phyloP scores from a whole-genome alignment of 352 stramenopile genomes.

The Pythium myriotylum region DNA sequence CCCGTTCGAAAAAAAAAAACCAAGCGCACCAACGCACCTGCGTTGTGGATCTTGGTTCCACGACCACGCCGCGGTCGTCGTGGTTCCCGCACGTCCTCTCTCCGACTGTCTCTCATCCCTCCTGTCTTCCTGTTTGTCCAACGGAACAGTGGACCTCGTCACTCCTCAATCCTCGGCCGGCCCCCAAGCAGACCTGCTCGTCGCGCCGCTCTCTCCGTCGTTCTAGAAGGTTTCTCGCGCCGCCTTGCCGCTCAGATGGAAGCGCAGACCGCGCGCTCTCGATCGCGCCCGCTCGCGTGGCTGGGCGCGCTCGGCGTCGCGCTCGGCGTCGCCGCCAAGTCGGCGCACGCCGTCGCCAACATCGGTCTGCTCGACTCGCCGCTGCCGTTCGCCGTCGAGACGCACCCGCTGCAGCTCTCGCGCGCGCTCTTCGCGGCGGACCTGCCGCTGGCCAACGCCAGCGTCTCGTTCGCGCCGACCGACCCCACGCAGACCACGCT shows the following conservation, averaged over 20 bases:
- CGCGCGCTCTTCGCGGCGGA: slow-evolving; percentile 51
- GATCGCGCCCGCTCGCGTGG: slow-evolving; percentile 7
- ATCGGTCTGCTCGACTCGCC: slow-evolving; percentile 15
- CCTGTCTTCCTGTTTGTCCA: not conserved
- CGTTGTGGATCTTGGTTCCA: not conserved
- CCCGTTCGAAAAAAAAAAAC: not conserved
- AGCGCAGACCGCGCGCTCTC: slow-evolving; percentile 2
- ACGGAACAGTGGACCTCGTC: not conserved
- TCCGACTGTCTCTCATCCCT: not conserved
- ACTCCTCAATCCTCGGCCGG: not conserved
- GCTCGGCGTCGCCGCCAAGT: slow-evolving; percentile 2
- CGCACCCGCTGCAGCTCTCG: slow-evolving; percentile 57
- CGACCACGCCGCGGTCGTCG: not conserved
- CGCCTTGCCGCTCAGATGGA: slow-evolving; percentile 1
- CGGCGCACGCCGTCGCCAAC: slow-evolving; percentile 19
- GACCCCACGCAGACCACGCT: slow-evolving; percentile 31
- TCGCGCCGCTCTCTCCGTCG: not conserved
- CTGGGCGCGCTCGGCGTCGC: slow-evolving; percentile 20
- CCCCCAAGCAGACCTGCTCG: not conserved
- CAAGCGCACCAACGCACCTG: not conserved
- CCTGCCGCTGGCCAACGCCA: slow-evolving; percentile 30
- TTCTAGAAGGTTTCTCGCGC: not conserved
- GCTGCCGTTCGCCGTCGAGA: slow-evolving; percentile 56
- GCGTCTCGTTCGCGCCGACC: slow-evolving; percentile 19
- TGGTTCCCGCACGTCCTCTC: not conserved